Conservation (phyloP, 345 rosid species). For the Erysimum cheiranthoides region DNA sequence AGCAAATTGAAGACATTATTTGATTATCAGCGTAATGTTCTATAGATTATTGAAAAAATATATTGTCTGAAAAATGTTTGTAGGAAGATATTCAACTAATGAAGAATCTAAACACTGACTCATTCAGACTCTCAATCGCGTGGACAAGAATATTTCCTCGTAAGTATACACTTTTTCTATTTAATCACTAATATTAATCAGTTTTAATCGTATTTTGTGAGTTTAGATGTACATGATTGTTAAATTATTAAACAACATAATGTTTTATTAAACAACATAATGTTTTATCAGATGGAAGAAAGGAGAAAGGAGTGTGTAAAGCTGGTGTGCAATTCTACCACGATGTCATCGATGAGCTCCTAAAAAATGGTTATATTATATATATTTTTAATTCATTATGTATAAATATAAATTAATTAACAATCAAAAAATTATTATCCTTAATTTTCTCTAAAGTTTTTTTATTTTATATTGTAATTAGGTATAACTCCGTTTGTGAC, state of each 20-base stretch:
- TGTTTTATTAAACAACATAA: background rate
- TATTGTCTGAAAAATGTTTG: background rate
- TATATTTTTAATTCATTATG: too few relatives aligned
- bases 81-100: slow-evolving; percentile 52
- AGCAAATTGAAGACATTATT: too few relatives aligned
- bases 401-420: background rate
- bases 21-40: too few relatives aligned
- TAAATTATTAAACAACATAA: background rate
- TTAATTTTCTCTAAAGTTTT: too few relatives aligned
- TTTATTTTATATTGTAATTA: background rate
- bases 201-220: background rate
- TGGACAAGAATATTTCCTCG: slow-evolving; percentile 60
- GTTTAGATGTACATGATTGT: background rate
- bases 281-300: slow-evolving; percentile 47
- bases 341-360: slow-evolving; percentile 52
- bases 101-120: slow-evolving; percentile 51
- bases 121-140: slow-evolving; percentile 56
- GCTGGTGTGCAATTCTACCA: slow-evolving; percentile 57
- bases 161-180: slow-evolving; percentile 9
- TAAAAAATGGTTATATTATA: slow-evolving; percentile 41
- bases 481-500: slow-evolving; percentile 37
- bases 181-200: too few relatives aligned
- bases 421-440: background rate
- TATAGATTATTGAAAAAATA: too few relatives aligned
- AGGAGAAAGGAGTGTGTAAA: slow-evolving; percentile 48